These are phyloP conservation scores for Coemansia sp. DNA, from an alignment of 192 early-diverging fungal species.

Conservation along the genomic window DNA sequence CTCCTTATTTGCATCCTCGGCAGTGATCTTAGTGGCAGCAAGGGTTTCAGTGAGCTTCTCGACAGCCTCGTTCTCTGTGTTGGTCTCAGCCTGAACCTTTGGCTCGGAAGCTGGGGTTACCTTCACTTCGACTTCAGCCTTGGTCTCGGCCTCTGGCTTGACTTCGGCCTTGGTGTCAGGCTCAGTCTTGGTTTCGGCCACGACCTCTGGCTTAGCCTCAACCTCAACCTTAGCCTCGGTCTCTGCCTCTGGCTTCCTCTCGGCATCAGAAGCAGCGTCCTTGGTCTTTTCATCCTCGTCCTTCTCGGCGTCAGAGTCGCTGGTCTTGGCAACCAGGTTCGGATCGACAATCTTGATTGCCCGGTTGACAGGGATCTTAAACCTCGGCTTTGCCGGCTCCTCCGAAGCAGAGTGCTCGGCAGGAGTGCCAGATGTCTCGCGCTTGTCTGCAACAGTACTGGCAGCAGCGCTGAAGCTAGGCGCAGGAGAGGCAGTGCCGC, in stretches of 20 bases:
- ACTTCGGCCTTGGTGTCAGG: slow-evolving; percentile 17
- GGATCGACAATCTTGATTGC: slow-evolving; percentile 56
- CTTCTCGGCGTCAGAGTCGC: background rate
- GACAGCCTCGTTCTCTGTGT: slow-evolving; percentile 10
- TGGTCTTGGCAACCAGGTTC: slow-evolving; percentile 19
- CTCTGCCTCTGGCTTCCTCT: slow-evolving; percentile 14
- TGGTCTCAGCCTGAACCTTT: slow-evolving; percentile 16
- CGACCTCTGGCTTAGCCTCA: slow-evolving; percentile 15
- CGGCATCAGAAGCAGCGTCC: slow-evolving; percentile 3
- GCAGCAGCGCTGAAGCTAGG: slow-evolving; percentile 10
- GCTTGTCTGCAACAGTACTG: slow-evolving; percentile 20
- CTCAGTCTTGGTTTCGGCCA: slow-evolving; percentile 19
- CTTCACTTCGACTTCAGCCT: no score
- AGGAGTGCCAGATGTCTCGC: slow-evolving; percentile 25
- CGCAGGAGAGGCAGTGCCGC: slow-evolving; percentile 47
- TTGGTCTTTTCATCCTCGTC: slow-evolving; percentile 17
- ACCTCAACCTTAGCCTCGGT: slow-evolving; percentile 20
- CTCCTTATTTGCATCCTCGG: background rate
- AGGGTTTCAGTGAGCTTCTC: background rate
- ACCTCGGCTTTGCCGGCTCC: slow-evolving; percentile 40
- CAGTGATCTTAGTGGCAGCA: background rate
- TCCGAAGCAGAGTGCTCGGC: slow-evolving; percentile 23
- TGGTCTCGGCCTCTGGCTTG: slow-evolving; percentile 15
- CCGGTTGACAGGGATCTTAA: slow-evolving; percentile 45
- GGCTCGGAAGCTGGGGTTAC: slow-evolving; percentile 29